These are phyloP conservation scores for Backusella luteola DNA, from an alignment of 192 early-diverging fungal species.

Conservation along the genomic window DNA sequence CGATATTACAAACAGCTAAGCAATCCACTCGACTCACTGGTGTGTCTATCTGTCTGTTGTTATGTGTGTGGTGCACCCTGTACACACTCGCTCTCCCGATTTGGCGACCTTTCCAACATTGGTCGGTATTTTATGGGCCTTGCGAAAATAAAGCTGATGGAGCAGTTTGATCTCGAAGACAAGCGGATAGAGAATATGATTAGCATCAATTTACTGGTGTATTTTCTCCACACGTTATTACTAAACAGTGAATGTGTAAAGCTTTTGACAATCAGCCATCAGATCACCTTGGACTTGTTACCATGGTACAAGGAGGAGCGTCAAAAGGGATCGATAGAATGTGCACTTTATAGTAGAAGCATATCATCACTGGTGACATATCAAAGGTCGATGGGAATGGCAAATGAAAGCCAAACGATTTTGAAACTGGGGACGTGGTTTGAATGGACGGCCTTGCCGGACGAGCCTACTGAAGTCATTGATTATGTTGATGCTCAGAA, in stretches of 20 bases:
- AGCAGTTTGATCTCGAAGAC: not conserved
- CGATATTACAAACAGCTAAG: not conserved
- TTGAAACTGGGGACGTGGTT: not conserved
- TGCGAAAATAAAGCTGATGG: not conserved
- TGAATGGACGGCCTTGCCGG: not conserved
- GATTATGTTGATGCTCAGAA: not conserved
- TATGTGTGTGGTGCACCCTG: not conserved
- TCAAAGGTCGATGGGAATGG: not conserved
- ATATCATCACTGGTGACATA: not conserved
- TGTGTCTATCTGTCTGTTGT: not conserved
- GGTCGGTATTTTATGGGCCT: not conserved
- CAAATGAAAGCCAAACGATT: not conserved
- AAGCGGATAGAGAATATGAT: not conserved
- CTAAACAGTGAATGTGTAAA: not conserved
- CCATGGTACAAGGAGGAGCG: not conserved
- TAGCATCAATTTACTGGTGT: not conserved
- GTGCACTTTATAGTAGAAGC: not conserved
- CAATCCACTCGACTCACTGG: not conserved
- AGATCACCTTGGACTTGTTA: not conserved
- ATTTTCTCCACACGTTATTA: not conserved
- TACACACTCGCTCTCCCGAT: not conserved
- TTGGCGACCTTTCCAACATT: not conserved
- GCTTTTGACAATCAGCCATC: not conserved
- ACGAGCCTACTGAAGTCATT: not conserved
- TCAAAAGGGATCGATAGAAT: not conserved